Conservation (phyloP, 805 yeast genomes). For the Monosporozyma aquatica region DNA sequence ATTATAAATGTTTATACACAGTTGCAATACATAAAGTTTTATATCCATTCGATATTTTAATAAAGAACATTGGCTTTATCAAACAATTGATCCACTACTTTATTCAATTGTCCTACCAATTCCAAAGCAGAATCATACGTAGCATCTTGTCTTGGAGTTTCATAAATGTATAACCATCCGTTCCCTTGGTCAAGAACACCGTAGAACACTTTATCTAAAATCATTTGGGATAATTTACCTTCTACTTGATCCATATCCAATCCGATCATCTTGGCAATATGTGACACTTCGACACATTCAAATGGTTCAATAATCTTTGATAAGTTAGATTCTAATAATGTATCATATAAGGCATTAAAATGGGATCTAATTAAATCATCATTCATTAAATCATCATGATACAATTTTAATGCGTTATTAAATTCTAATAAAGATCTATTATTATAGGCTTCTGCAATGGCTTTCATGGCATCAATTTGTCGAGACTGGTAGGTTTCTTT, state of each 20-base stretch:
- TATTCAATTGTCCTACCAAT: conserved; percentile 76
- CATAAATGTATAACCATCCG: conserved; percentile 91
- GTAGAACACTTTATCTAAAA: conserved; percentile 85
- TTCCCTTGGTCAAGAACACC: conserved; percentile 98
- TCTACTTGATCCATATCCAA: conserved; percentile 82
- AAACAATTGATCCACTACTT: conserved; percentile 80
- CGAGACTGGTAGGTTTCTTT: conserved; percentile 61
- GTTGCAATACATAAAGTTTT: conserved; percentile 1
- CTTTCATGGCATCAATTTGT: conserved; percentile 92
- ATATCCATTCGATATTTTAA: conserved; percentile 25
- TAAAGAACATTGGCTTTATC: conserved; percentile 86
- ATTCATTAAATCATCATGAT: conserved; percentile 64
- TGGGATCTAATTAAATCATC: conserved; percentile 88
- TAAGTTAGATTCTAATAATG: conserved; percentile 83
- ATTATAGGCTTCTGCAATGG: conserved; percentile 81
- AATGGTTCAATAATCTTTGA: conserved; percentile 93
- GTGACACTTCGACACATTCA: conserved; percentile 88
- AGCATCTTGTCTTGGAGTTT: conserved; percentile 79
- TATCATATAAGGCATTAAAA: conserved; percentile 86
- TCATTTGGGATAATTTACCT: conserved; percentile 93
- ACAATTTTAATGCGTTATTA: conserved; percentile 68
- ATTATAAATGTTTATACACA: neutral
- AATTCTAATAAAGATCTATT: conserved; percentile 87
- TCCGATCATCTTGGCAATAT: conserved; percentile 80
- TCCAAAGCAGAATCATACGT: conserved; percentile 83